These are phyloP conservation scores for Afroboletus lepidellus DNA, from an alignment of 1,284 basidiomycete genomes.

Conservation along the genomic window DNA sequence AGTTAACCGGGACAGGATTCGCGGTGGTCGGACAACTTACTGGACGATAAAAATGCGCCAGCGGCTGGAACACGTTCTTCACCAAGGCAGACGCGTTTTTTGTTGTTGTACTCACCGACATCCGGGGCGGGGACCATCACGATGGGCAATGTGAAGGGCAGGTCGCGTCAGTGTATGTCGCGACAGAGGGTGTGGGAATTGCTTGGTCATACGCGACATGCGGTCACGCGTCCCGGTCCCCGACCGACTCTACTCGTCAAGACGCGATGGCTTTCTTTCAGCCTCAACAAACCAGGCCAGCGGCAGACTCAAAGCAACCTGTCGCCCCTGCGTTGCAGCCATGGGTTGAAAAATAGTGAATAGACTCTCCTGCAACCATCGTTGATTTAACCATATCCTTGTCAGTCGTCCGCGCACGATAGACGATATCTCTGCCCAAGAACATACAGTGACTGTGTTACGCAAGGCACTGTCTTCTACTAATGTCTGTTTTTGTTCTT, in stretches of 20 bases:
- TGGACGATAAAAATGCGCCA: conserved; percentile 6
- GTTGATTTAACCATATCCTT: conserved; percentile 8
- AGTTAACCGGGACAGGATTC: not conserved
- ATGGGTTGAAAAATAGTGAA: conserved; percentile 98
- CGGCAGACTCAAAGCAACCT: conserved; percentile 40
- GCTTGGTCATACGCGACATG: conserved; percentile 32
- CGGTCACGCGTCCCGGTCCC: conserved; percentile 31
- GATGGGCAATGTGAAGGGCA: conserved; percentile 18
- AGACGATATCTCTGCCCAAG: conserved; percentile 95
- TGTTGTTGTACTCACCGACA: conserved; percentile 35
- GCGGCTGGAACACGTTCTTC: conserved; percentile 14
- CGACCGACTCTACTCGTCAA: conserved; percentile 23
- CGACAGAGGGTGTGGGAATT: conserved; percentile 24
- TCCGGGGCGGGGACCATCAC: conserved; percentile 40
- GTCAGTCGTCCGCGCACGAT: conserved; percentile 93
- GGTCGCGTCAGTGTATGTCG: conserved; percentile 22
- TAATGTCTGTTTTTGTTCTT: conserved; percentile 62
- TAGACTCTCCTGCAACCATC: conserved; percentile 4
- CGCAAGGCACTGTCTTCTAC: conserved; percentile 88
- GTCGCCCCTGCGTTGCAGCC: conserved; percentile 75
- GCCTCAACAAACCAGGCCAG: conserved; percentile 41
- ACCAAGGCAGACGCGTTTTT: conserved; percentile 10
- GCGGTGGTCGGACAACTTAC: conserved; percentile 15
- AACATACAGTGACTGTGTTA: conserved; percentile 92
- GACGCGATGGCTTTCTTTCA: conserved; percentile 61